Conservation (phyloP, 164 flowering plant genomes). For the Aristolochia fimbriata region DNA sequence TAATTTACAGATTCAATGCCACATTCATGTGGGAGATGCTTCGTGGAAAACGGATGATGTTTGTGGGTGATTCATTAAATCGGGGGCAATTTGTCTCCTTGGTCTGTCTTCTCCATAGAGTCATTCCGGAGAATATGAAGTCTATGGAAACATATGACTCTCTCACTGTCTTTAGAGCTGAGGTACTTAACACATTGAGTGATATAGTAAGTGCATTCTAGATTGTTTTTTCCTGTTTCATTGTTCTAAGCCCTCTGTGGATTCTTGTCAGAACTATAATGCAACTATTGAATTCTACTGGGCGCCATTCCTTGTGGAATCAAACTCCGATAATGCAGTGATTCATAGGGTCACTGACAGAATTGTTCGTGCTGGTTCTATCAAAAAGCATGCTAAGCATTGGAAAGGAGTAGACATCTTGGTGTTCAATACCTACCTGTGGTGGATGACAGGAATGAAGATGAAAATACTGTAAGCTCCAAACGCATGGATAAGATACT, state of each 20-base stretch:
- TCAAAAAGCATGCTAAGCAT: conserved; percentile 47
- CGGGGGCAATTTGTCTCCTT: conserved; percentile 82
- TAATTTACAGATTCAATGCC: conserved; percentile 68
- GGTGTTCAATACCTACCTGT: conserved; percentile 67
- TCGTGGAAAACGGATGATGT: conserved; percentile 87
- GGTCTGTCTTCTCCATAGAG: conserved; percentile 75
- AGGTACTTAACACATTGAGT: conserved; percentile 25
- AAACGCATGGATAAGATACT: not conserved
- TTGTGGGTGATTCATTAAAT: conserved; percentile 80
- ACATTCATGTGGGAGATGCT: conserved; percentile 76
- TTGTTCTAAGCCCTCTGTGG: not conserved
- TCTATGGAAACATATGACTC: conserved; percentile 68
- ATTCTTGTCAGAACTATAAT: conserved; percentile 56
- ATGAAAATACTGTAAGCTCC: conserved; percentile 49
- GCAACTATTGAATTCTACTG: conserved; percentile 94
- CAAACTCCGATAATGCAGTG: conserved; percentile 63
- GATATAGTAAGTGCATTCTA: not conserved
- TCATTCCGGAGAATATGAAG: conserved; percentile 54
- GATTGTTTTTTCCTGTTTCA: not conserved
- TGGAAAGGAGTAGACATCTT: conserved; percentile 67
- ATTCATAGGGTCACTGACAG: conserved; percentile 53
- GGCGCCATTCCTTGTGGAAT: conserved; percentile 94
- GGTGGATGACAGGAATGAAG: conserved; percentile 72
- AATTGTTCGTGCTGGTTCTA: conserved; percentile 58
- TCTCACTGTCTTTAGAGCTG: conserved; percentile 61